Conservation (phyloP, 2,329 filamentous ascomycete genomes). For the Xylariaceae sp. region DNA sequence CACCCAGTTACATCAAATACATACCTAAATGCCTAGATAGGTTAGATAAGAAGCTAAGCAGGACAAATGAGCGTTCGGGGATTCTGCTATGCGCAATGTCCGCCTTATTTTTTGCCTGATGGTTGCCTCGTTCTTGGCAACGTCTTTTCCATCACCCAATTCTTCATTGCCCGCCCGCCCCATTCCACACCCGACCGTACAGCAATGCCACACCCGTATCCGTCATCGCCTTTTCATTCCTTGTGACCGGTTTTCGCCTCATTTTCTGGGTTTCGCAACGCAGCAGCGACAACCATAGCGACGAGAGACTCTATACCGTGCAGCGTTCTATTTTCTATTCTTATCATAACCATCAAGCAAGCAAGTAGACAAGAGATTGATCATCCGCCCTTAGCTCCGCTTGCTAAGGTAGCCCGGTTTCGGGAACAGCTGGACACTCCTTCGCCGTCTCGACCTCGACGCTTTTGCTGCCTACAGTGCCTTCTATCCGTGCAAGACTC, state of each 20-base stretch:
- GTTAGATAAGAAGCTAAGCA: too few relatives aligned
- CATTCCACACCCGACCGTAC: background rate
- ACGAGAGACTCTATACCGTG: too few relatives aligned
- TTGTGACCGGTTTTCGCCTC: conserved; percentile 2
- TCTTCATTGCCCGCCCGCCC: conserved; percentile 2
- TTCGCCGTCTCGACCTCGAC: too few relatives aligned
- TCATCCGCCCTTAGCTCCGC: too few relatives aligned
- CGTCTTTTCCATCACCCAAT: conserved; percentile 8
- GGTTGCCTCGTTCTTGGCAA: conserved; percentile 32
- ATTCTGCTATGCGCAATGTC: conserved; percentile 12
- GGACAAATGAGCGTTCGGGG: too few relatives aligned
- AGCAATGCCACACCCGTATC: conserved; percentile 7
- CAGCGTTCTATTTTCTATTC: background rate
- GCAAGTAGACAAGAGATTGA: too few relatives aligned
- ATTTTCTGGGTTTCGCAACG: background rate
- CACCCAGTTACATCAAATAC: too few relatives aligned
- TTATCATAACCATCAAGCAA: background rate
- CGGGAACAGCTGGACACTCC: too few relatives aligned
- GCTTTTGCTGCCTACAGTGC: too few relatives aligned
- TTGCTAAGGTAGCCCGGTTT: too few relatives aligned
- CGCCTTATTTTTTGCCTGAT: conserved; percentile 30
- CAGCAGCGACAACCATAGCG: conserved; percentile 6
- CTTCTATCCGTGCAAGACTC: too few relatives aligned
- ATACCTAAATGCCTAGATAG: too few relatives aligned
- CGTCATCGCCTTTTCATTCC: conserved; percentile 1